These are phyloP conservation scores for Gossypium arboreum DNA, from an alignment of 345 rosid genomes.

Conservation along the genomic window DNA sequence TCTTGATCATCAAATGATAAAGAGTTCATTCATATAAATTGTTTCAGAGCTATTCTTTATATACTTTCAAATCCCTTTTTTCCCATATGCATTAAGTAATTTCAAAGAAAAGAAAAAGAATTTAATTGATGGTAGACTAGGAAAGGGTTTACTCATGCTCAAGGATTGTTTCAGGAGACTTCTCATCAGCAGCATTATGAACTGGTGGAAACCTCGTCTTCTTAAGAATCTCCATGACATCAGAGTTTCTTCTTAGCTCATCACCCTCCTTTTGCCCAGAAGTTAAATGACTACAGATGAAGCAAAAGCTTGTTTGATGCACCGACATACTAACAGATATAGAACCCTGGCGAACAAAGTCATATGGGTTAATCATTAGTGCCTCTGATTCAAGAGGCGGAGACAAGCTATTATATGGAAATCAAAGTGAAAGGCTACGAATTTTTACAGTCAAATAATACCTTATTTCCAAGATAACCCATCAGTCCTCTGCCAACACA, in stretches of 20 bases:
- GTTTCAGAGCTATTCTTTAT: not conserved
- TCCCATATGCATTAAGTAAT: not conserved
- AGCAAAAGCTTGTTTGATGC: slow-evolving; percentile 91
- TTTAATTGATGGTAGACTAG: not conserved
- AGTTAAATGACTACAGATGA: slow-evolving; percentile 15
- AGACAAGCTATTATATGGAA: not conserved
- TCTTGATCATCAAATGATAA: not conserved
- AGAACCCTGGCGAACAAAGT: slow-evolving; percentile 67
- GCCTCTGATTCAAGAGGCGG: slow-evolving; percentile 10
- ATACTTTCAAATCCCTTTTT: too few relatives aligned
- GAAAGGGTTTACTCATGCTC: slow-evolving; percentile 74
- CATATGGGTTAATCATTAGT: not conserved
- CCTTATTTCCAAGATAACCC: slow-evolving; percentile 99
- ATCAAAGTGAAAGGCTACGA: too few relatives aligned
- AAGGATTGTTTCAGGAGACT: slow-evolving; percentile 90
- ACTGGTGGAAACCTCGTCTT: slow-evolving; percentile 93
- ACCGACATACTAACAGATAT: slow-evolving; percentile 90
- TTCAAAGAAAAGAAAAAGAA: not conserved
- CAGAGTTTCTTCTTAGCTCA: too few relatives aligned
- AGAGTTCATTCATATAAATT: too few relatives aligned
- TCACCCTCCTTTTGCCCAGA: too few relatives aligned
- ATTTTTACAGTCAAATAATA: slow-evolving; percentile 18
- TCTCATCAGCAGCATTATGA: slow-evolving; percentile 44
- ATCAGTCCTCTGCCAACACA: slow-evolving; percentile 96
- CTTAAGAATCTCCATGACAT: slow-evolving; percentile 61